Evolutionary conservation across 164 flowering plant genomes (phyloP), one percentile per base, ranked within the genome.

Genomic region (Amborella trichopoda): DNA sequence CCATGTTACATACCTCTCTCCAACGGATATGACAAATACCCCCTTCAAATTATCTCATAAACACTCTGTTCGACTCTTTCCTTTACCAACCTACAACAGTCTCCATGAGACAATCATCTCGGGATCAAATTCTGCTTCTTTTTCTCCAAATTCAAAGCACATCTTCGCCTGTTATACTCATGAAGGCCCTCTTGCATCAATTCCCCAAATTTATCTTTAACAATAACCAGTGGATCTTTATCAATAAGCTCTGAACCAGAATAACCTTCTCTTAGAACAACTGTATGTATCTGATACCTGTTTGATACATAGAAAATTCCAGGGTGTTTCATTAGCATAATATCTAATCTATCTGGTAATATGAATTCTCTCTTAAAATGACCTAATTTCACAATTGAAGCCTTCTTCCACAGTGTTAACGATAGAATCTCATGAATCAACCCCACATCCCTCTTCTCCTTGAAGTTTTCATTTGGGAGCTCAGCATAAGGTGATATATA

Each of bases 241-340:
- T 76, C 69, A 39, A 83, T 59, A 68, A 93, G 40, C 42, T 74
- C 77, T 5, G 83, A 68, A 12, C 94, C 96, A 51, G 54, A 45
- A 53, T 82, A 93, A 14, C 66, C 84, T 59, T 88, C 96, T 60
- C 95, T 68, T 46, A 93, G 95, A 45, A 88, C 67, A 58, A 82
- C 91, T 4, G 95, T 93, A 49, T 84, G 73, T 49, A 74, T 77
- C 66, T 71, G 80, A 65, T 88, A 80, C 71, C 62, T 80, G 53
- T 82, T 88, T 12, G 94, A 80, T 24, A 88, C 87, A 62, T 93
- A 93, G 56, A 93, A 93, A 54, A 93, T 76, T 2, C 88, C 96
- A 8, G 95, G 95, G 63, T 93, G 91, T 53, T 70, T 71, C 19
- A 93, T 76, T 34, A 93, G 63, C 57, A 84, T 50, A 23, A 66